Base-by-base conservation (phyloP, 352 stramenopile species). In the Globisporangium takayamanum region DNA sequence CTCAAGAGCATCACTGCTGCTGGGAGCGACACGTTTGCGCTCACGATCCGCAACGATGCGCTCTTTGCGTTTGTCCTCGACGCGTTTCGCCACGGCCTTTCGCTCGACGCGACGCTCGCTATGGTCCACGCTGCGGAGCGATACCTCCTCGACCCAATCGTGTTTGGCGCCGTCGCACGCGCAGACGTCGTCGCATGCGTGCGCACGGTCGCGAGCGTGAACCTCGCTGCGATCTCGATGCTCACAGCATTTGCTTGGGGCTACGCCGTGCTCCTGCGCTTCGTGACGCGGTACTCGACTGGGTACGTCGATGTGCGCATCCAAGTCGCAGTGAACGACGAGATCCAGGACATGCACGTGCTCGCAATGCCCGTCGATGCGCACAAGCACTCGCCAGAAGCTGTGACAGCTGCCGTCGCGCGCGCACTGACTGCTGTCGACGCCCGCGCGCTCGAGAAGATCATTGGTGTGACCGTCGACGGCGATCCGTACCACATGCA, bases 401-500 rank as follows among this genome's bases (percentile, higher is more conserved):
- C 66, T 5, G 42, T 83, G 3, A 50, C 56, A 12, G 48, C 49
- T 0, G 47, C 62, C 26, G 41, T 83, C 20, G 57, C 72, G 12
- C 66, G 62, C 25, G 46, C 60, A n/a, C 56, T 83, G n/a, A 67
- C 55, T 5, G 59, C 60, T 2, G 45, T 80, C 2, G 73, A 83
- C 49, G 37, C 66, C 2, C 69, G 63, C 1, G 71, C 69, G 0
- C 33, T 80, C 22, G 66, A 79, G 37, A 83, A 78, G 51, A 37
- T 83, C n/a, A 57, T 83, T 15, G 73, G 73, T 33, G 53, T 83
- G 39, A 76, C 69, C 5, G 54, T 83, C 12, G 73, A 83, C 12
- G 73, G 73, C n/a, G 73, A 83, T 41, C 68, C 69, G 56, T 73
- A 67, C 47, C 70, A 83, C 54, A 78, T 79, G 68, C 52, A 64